A percentile compares a stretch with the other conserved stretches of the same genome.
Evolutionary conservation across 2,329 filamentous ascomycete species (phyloP).

Genomic region (Albophoma yamanashiensis): DNA sequence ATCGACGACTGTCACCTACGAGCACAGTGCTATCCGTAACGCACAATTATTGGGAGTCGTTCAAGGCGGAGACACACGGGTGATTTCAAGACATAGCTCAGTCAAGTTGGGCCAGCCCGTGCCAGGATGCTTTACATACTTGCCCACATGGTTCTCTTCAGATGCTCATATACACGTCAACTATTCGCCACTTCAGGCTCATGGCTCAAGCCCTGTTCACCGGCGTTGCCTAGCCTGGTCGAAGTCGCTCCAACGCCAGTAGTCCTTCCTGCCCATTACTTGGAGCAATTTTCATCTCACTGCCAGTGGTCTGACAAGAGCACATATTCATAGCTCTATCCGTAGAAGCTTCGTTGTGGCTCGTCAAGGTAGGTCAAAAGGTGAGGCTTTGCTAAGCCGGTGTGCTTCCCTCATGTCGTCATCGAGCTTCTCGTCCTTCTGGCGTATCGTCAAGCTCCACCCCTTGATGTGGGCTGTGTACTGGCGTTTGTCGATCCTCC

Average conservation of each 20-base stretch:
- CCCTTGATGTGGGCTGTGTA: constrained; percentile 5
- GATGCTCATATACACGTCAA: neutral
- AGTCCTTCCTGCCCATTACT: neutral
- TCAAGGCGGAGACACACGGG: neutral
- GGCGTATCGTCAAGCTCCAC: neutral
- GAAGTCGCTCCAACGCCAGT: neutral
- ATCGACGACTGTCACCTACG: neutral
- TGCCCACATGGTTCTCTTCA: neutral
- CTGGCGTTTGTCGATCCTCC: constrained; percentile 23
- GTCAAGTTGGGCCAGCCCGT: neutral
- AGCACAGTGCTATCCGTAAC: too few species aligned
- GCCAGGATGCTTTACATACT: neutral
- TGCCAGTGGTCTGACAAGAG: neutral
- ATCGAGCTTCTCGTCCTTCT: neutral
- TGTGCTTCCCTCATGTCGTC: neutral
- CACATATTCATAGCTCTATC: neutral
- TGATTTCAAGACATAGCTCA: neutral
- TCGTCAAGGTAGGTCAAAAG: neutral
- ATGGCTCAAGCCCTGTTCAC: neutral
- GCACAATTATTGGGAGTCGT: neutral
- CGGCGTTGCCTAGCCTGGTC: neutral
- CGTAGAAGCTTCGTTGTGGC: neutral
- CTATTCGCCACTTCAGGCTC: neutral
- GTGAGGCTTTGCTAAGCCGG: neutral
- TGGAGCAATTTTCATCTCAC: neutral